Evolutionary conservation across 139 green algal species (phyloP).

Genomic region (Pleodorina starrii): DNA sequence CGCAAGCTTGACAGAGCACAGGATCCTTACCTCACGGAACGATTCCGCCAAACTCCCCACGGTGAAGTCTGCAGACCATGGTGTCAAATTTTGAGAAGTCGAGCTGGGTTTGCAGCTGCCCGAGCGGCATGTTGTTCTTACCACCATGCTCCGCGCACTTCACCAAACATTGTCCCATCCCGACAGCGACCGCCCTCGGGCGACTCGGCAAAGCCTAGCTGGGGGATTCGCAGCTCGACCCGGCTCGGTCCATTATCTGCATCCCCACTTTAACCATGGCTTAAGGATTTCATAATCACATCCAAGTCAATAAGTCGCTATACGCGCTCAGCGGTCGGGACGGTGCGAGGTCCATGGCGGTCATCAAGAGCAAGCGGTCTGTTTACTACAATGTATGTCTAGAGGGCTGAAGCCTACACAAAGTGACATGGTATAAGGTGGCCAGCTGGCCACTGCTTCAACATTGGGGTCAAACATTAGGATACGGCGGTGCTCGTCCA

Average conservation of each 20-base stretch:
- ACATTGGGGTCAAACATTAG: background rate
- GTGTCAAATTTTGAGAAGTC: too few relatives aligned
- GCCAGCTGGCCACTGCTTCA: background rate
- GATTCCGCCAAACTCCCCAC: background rate
- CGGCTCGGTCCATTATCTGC: background rate
- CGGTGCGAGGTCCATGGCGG: background rate
- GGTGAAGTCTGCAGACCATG: background rate
- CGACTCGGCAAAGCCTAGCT: too few relatives aligned
- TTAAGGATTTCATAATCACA: conserved; percentile 5
- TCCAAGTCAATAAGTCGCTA: background rate
- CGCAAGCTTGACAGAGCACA: too few relatives aligned
- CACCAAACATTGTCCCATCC: conserved; percentile 16
- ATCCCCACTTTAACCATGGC: background rate
- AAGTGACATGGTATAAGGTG: too few relatives aligned
- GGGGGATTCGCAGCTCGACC: conserved; percentile 1
- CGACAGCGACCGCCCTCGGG: too few relatives aligned
- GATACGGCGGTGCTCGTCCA: background rate
- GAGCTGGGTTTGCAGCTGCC: background rate
- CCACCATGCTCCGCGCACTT: background rate
- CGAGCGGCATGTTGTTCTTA: background rate
- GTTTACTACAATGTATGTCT: too few relatives aligned
- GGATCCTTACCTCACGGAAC: background rate
- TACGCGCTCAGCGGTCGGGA: background rate
- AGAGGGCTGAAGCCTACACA: too few relatives aligned
- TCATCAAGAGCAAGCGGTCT: too few relatives aligned